These are phyloP conservation scores for Arctium minus DNA, from an alignment of 129 eudicot genomes.

Conservation along the genomic window DNA sequence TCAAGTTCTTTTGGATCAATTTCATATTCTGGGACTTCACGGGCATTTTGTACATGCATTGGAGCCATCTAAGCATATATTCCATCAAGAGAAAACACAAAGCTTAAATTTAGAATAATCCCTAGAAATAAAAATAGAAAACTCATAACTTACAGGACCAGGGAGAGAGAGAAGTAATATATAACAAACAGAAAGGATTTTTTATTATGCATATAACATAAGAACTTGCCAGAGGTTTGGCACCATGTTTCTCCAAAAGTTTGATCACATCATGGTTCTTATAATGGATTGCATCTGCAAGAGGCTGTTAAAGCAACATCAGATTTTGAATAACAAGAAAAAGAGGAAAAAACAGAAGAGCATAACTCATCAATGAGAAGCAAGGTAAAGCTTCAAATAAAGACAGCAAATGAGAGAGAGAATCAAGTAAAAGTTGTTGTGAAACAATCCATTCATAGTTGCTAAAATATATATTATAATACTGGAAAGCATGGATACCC, in stretches of 20 bases:
- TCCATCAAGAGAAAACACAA: neutral
- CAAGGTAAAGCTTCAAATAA: neutral
- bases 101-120: neutral
- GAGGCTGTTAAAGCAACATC: conserved; percentile 53
- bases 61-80: conserved; percentile 44
- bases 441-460: neutral
- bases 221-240: conserved; percentile 50
- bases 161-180: neutral
- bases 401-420: neutral
- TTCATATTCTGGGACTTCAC: conserved; percentile 75
- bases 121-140: neutral
- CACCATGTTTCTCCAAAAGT: conserved; percentile 72
- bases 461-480: neutral
- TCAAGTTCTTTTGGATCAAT: conserved; percentile 69
- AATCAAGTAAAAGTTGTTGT: neutral
- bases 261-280: conserved; percentile 57
- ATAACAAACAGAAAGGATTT: neutral
- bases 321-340: neutral
- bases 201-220: neutral
- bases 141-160: neutral
- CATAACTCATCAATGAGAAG: neutral
- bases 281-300: conserved; percentile 80
- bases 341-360: neutral
- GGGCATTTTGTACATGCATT: conserved; percentile 61
- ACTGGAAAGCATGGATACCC: neutral